Conservation (phyloP, 163 green algal genomes). For the Scenedesmus sp. region DNA sequence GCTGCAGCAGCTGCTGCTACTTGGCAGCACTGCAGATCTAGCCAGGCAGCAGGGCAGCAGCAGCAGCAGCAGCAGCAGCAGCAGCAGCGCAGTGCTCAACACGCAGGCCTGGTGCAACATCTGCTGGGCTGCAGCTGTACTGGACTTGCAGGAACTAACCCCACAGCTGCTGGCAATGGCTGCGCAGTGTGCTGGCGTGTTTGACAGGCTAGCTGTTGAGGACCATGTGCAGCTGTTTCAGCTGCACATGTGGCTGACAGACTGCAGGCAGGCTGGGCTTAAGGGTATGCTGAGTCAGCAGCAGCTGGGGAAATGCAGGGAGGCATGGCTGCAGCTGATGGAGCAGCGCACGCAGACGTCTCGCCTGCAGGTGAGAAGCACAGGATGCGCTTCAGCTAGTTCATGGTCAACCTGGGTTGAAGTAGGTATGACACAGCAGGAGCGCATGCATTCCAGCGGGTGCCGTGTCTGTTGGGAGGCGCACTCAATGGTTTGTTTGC, state of each 20-base stretch:
- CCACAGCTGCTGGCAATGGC: background rate
- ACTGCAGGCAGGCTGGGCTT: background rate
- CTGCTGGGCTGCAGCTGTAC: conserved; percentile 24
- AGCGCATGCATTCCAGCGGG: background rate
- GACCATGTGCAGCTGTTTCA: conserved; percentile 47
- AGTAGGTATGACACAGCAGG: background rate
- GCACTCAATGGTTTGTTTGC: too few relatives aligned
- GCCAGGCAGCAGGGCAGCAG: background rate
- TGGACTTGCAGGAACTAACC: conserved; percentile 7
- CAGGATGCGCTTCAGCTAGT: too few relatives aligned
- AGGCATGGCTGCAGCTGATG: background rate
- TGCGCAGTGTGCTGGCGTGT: background rate
- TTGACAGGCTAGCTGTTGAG: background rate
- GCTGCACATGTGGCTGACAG: conserved; percentile 46
- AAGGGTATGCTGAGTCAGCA: background rate
- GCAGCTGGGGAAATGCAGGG: conserved; percentile 31
- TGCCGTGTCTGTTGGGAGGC: too few relatives aligned
- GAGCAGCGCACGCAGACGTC: background rate
- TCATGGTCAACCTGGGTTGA: too few relatives aligned
- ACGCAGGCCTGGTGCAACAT: conserved; percentile 30
- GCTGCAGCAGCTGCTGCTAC: background rate
- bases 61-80: background rate
- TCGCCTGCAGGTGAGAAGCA: background rate
- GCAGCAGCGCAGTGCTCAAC: background rate
- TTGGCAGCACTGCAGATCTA: background rate